These are phyloP conservation scores for Plasmodium gonderi DNA, from an alignment of 169 alveolate species.

Conservation along the genomic window DNA sequence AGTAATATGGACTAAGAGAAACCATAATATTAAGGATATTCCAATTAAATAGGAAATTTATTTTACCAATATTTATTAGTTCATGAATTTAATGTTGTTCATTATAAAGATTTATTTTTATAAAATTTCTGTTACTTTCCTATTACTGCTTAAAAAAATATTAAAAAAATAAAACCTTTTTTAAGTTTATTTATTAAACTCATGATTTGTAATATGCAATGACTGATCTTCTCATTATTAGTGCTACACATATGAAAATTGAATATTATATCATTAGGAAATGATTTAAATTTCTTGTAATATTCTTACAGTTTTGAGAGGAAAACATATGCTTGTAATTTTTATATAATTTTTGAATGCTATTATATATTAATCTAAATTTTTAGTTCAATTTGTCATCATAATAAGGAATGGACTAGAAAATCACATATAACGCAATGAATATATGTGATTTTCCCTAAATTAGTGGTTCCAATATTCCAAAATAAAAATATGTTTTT, in stretches of 20 bases:
- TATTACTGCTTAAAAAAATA: neutral
- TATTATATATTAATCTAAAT: neutral
- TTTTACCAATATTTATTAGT: neutral
- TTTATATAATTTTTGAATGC: neutral
- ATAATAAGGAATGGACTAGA: neutral
- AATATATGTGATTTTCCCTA: neutral
- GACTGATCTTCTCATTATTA: neutral
- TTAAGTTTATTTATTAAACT: neutral
- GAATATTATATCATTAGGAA: neutral
- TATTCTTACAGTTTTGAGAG: neutral
- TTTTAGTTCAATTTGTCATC: neutral
- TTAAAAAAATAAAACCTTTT: neutral
- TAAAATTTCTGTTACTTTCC: neutral
- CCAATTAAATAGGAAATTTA: neutral
- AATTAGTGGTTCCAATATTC: neutral
- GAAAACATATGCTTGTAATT: neutral
- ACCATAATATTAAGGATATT: neutral
- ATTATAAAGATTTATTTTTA: neutral
- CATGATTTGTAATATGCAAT: neutral
- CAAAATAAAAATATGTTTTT: neutral
- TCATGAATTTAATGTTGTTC: neutral
- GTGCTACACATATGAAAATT: neutral
- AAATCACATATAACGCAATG: neutral
- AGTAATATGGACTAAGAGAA: neutral
- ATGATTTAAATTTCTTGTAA: neutral